These are phyloP conservation scores for Chaetothyriales sp. DNA, from an alignment of 2,329 filamentous ascomycete species.

Conservation along the genomic window DNA sequence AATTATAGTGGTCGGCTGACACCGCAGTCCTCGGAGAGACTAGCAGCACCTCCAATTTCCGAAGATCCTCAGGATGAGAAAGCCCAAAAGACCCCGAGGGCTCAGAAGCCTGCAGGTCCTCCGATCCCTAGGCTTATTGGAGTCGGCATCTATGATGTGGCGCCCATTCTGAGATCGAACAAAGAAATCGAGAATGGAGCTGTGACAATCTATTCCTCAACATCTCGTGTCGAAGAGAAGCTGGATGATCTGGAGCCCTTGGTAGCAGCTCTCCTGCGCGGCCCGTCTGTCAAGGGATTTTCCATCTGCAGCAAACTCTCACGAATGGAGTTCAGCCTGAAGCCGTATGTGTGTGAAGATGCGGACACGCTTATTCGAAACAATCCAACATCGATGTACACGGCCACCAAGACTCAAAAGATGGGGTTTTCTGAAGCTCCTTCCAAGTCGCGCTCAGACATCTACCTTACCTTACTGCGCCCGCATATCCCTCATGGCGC, in stretches of 20 bases:
- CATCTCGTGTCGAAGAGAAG: slow-evolving; percentile 42
- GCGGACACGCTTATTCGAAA: slow-evolving; percentile 68
- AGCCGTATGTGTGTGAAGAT: slow-evolving; percentile 63
- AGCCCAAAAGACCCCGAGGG: slow-evolving; percentile 4
- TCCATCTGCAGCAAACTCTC: slow-evolving; percentile 60
- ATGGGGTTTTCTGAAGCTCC: slow-evolving; percentile 91
- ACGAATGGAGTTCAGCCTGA: slow-evolving; percentile 64
- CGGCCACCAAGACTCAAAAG: slow-evolving; percentile 66
- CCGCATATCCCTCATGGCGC: slow-evolving; percentile 60
- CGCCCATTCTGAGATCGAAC: slow-evolving; percentile 55
- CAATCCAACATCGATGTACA: slow-evolving; percentile 75
- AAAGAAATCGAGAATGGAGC: slow-evolving; percentile 54
- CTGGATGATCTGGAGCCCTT: slow-evolving; percentile 14
- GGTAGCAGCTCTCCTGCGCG: slow-evolving; percentile 59
- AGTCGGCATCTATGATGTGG: slow-evolving; percentile 64
- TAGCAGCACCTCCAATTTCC: slow-evolving; percentile 9
- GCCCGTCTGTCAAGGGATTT: slow-evolving; percentile 53
- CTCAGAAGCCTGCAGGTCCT: slow-evolving; percentile 10
- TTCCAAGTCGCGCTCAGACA: slow-evolving; percentile 77
- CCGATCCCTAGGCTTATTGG: slow-evolving; percentile 39
- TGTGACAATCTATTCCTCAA: slow-evolving; percentile 56
- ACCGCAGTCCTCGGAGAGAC: slow-evolving; percentile 6
- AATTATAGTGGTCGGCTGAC: slow-evolving; percentile 21
- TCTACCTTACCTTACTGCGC: slow-evolving; percentile 76
- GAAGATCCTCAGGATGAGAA: slow-evolving; percentile 11